These are phyloP conservation scores for Zea luxurians DNA, from an alignment of 176 grass and related monocot genomes.

Conservation along the genomic window DNA sequence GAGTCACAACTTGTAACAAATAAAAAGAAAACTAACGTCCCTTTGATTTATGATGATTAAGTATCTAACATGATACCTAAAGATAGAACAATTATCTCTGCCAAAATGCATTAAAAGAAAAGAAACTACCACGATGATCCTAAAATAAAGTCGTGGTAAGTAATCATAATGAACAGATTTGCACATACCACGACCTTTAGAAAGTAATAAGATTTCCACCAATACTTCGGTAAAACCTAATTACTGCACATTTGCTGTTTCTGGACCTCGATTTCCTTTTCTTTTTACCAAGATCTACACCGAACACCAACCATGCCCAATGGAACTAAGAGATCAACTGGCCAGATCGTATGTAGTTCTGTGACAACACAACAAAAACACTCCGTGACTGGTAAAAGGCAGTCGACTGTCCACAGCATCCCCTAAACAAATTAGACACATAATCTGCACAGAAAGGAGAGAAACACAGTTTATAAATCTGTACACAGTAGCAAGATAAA, in stretches of 20 bases:
- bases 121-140: constrained; percentile 7
- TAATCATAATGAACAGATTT: constrained; percentile 26
- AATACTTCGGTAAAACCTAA: constrained; percentile 38
- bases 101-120: constrained; percentile 17
- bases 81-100: not conserved
- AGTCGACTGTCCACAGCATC: constrained; percentile 27
- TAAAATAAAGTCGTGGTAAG: constrained; percentile 28
- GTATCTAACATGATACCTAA: not conserved
- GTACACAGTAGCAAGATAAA: not conserved
- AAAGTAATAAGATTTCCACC: constrained; percentile 34
- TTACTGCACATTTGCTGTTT: constrained; percentile 44
- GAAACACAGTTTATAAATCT: not conserved
- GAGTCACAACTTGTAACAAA: not conserved
- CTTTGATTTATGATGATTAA: constrained; percentile 25
- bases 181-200: constrained; percentile 9
- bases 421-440: constrained; percentile 38
- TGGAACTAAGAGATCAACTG: constrained; percentile 33
- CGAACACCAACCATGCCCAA: constrained; percentile 17
- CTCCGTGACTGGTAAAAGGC: constrained; percentile 18
- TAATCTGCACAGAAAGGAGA: constrained; percentile 33
- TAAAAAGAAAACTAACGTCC: not conserved
- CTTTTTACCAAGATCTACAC: constrained; percentile 49
- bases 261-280: constrained; percentile 34
- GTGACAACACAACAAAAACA: constrained; percentile 13
- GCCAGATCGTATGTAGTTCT: constrained; percentile 36